Base-by-base conservation (phyloP, 306 rosid genomes). In the Rosa multiflora region DNA sequence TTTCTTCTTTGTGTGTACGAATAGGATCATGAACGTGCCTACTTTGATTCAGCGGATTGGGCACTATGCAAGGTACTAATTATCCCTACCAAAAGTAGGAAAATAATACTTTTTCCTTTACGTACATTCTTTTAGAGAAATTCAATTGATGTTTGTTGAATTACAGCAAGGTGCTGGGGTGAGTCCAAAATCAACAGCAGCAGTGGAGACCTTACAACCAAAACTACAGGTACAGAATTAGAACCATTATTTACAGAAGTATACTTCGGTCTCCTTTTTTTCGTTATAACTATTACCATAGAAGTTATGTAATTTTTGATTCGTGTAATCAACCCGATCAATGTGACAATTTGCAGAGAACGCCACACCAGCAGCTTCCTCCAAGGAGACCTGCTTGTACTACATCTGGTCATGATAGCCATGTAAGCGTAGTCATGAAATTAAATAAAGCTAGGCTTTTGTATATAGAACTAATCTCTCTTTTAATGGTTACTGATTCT, bases 21-120 rank as follows among this genome's bases (percentile, higher is more conserved):
- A 46, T 46, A 92, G 98, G 93, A 89, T 82, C 90, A 87, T 73
- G 94, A 94, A 84, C 93, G 97, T 67, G 98, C 97, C 64, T 94
- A 90, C 84, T 94, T 94, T 81, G 98, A 94, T 82, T 94, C 98
- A 26, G 98, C 97, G 46, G 98, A 94, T 74, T 94, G 98, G 98
- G 98, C 97, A 81, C 78, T 94, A 58, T 88, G 97, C 91, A 94
- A 94, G 97, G 98, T 94, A 88, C 55, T 3, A n/a, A 32, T 37
- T 40, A 70, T 69, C 18, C 29, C 21, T n/a, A 21, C 75, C 43
- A 37, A 3, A 35, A 43, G 29, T 11, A 10, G 9, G 3, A 11
- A 48, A 49, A 32, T 3, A 32, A 32, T 23, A 59, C 17, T 17
- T 9, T 23, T 55, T 14, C 61, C 8, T 51, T 14, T 35, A 5